Evolutionary conservation across 208 protist species (phyloP).

Genomic region (Trypanosoma melophagium): DNA sequence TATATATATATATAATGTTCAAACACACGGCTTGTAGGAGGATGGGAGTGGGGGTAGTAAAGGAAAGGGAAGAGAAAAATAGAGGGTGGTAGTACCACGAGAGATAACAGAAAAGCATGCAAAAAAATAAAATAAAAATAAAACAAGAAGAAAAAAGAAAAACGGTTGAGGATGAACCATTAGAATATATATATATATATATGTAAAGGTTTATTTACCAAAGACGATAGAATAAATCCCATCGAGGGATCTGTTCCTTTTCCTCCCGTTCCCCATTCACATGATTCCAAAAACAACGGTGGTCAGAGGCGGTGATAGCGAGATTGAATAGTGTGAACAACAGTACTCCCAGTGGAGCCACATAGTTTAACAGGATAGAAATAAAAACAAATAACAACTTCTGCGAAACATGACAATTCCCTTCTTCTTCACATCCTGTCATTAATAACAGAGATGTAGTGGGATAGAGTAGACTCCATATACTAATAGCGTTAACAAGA

Average conservation of each 20-base stretch:
- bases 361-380: constrained; percentile 13
- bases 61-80: neutral
- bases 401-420: neutral
- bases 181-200: constrained; percentile 5
- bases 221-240: constrained; percentile 46
- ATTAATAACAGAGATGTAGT: neutral
- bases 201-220: constrained; percentile 26
- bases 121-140: constrained; percentile 7
- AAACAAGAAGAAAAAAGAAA: neutral
- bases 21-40: neutral
- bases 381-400: constrained; percentile 18
- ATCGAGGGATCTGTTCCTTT: constrained; percentile 29
- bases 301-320: constrained; percentile 59
- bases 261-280: constrained; percentile 34
- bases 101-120: constrained; percentile 1
- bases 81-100: constrained; percentile 3
- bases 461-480: constrained; percentile 17
- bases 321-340: constrained; percentile 68
- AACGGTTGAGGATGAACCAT: neutral
- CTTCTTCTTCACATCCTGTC: neutral
- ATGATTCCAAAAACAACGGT: constrained; percentile 63
- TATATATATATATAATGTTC: constrained; percentile 1
- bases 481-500: constrained; percentile 32
- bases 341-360: constrained; percentile 39
- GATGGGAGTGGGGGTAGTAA: neutral